Percentiles rank a stretch among this genome's conserved stretches.
These are phyloP conservation scores for Penicillium cinerascens DNA, from an alignment of 495 filamentous ascomycete species.

Conservation along the genomic window DNA sequence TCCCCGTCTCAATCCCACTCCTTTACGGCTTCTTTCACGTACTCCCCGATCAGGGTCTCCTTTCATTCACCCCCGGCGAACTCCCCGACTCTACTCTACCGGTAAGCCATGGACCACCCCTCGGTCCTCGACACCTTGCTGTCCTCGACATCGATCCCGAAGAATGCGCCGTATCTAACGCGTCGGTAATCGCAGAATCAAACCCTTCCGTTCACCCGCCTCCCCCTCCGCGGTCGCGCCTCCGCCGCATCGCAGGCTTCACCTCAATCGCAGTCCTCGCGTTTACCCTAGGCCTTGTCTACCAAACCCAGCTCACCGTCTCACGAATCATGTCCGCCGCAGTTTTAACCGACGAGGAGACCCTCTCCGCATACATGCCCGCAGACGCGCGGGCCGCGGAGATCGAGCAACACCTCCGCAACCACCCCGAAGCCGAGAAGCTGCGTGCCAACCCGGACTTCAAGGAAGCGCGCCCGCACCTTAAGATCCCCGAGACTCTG, in stretches of 20 bases:
- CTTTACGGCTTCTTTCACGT: background rate
- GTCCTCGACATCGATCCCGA: background rate
- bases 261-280: conserved; percentile 37
- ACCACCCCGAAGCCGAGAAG: conserved; percentile 63
- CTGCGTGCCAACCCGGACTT: conserved; percentile 67
- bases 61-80: background rate
- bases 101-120: conserved; percentile 6
- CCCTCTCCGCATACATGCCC: conserved; percentile 62
- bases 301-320: conserved; percentile 23
- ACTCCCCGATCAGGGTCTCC: background rate
- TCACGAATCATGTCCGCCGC: conserved; percentile 43
- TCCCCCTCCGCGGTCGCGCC: conserved; percentile 24
- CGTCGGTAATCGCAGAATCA: conserved; percentile 6
- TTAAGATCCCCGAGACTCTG: conserved; percentile 70
- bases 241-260: conserved; percentile 39
- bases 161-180: background rate
- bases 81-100: conserved; percentile 8
- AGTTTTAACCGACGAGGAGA: conserved; percentile 66
- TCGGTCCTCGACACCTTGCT: background rate
- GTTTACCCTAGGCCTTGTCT: conserved; percentile 30
- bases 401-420: conserved; percentile 69
- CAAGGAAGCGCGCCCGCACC: conserved; percentile 76
- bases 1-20: background rate
- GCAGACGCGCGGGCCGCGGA: conserved; percentile 55
- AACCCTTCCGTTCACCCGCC: conserved; percentile 6